Evolutionary conservation across 2,329 filamentous ascomycete species (phyloP).

Genomic region (Sarocladiaceae sp.): DNA sequence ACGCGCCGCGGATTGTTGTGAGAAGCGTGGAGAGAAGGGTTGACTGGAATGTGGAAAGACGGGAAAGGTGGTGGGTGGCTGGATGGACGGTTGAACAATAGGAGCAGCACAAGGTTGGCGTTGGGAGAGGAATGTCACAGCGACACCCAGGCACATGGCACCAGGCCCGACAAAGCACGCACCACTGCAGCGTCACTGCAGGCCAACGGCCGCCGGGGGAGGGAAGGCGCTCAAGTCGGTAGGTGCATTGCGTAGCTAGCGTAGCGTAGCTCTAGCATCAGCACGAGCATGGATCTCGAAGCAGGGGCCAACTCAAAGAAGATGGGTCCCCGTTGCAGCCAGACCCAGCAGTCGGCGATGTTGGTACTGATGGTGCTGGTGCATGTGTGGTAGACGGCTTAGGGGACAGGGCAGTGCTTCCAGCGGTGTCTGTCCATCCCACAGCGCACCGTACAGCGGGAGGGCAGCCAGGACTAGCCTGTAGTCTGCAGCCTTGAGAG

Average conservation of each 20-base stretch:
- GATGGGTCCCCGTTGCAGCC: background rate
- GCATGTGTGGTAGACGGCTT: too few relatives aligned
- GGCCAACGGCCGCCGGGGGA: background rate
- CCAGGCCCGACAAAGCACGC: background rate
- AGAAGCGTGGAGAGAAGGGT: background rate
- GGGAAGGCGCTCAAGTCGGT: conserved; percentile 1
- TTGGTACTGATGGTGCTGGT: background rate
- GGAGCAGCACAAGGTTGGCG: background rate
- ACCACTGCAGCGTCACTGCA: background rate
- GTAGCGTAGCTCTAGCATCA: conserved; percentile 7
- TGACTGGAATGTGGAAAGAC: conserved; percentile 6
- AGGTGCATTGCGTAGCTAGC: background rate
- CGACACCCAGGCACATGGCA: conserved; percentile 6
- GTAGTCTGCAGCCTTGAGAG: too few relatives aligned
- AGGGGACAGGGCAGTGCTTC: too few relatives aligned
- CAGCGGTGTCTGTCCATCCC: too few relatives aligned
- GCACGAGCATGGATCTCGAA: background rate
- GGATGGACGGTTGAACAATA: conserved; percentile 1
- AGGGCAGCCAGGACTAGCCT: too few relatives aligned
- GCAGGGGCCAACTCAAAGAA: conserved; percentile 2
- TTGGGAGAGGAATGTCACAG: conserved; percentile 3
- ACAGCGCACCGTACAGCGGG: too few relatives aligned
- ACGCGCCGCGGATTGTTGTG: conserved; percentile 8
- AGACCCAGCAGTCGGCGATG: background rate
- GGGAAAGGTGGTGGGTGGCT: conserved; percentile 4